phyloP scores from a whole-genome alignment of 805 yeast genomes.

The Starmerella scarabaei region DNA sequence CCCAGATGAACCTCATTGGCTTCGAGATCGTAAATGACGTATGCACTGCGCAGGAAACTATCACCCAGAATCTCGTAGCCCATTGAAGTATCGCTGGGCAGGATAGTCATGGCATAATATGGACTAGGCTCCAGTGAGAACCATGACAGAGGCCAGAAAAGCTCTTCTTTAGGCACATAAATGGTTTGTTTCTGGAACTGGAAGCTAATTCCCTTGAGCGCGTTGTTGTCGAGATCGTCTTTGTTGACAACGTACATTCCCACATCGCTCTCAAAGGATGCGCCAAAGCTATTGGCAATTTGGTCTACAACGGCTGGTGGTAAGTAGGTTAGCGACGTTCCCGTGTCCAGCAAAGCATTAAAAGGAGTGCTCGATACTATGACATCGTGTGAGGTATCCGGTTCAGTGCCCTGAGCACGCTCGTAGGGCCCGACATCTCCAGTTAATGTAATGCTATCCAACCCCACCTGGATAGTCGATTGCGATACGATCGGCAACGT shows the following conservation, averaged over 20 bases:
- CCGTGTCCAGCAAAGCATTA: conserved; percentile 42
- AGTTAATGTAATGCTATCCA: conserved; percentile 17
- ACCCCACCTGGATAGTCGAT: conserved; percentile 18
- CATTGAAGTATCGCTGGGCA: conserved; percentile 22
- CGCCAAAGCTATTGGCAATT: conserved; percentile 30
- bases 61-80: conserved; percentile 41
- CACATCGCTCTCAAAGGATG: conserved; percentile 29
- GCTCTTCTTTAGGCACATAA: conserved; percentile 33
- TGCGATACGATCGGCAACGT: conserved; percentile 32
- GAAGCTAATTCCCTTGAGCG: conserved; percentile 29
- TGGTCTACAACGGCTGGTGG: conserved; percentile 29
- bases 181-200: conserved; percentile 42
- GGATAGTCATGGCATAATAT: conserved; percentile 23
- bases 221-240: conserved; percentile 12
- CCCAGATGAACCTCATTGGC: conserved; percentile 38
- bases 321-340: conserved; percentile 41
- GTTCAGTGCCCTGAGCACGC: neutral
- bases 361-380: conserved; percentile 10
- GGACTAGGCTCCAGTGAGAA: conserved; percentile 19
- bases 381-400: conserved; percentile 10
- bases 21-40: conserved; percentile 47
- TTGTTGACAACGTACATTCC: conserved; percentile 36
- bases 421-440: conserved; percentile 8
- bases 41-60: conserved; percentile 42
- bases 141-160: conserved; percentile 26